These are phyloP conservation scores for Trichaptum fuscoviolaceum DNA, from an alignment of 768 basidiomycete species.

Conservation along the genomic window DNA sequence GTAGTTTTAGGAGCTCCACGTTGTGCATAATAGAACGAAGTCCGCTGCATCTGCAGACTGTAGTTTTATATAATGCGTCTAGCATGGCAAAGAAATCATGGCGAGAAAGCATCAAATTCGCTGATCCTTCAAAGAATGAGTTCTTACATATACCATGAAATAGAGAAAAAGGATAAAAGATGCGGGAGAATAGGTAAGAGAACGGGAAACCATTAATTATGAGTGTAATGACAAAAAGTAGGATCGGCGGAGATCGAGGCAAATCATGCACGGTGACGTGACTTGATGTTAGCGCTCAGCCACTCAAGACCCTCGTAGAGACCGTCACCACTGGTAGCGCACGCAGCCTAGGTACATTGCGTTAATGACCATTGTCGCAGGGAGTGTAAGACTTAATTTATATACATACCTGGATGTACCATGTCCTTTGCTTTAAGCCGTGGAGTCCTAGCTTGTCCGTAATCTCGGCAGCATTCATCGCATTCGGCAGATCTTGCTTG, in stretches of 20 bases:
- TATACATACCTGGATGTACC: conserved; percentile 86
- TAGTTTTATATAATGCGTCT: neutral
- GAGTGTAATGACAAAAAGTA: neutral
- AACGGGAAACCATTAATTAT: conserved; percentile 16
- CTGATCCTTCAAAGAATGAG: conserved; percentile 22
- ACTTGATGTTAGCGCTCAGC: conserved; percentile 85
- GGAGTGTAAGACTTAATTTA: neutral
- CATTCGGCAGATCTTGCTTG: conserved; percentile 99
- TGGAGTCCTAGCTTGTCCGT: conserved; percentile 99
- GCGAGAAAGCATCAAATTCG: conserved; percentile 13
- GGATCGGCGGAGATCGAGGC: neutral
- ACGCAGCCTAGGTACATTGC: conserved; percentile 66
- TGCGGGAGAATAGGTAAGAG: conserved; percentile 15
- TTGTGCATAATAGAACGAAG: conserved; percentile 19
- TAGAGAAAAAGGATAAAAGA: conserved; percentile 10
- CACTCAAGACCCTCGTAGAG: conserved; percentile 98
- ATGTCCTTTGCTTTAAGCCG: conserved; percentile 92
- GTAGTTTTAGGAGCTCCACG: conserved; percentile 21
- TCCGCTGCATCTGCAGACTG: neutral
- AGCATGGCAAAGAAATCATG: neutral
- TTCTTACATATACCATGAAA: conserved; percentile 28
- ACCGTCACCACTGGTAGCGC: conserved; percentile 97
- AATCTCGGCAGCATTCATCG: conserved; percentile 99
- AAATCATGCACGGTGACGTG: conserved; percentile 3
- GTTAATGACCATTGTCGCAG: conserved; percentile 14